Base-by-base conservation (phyloP, 768 basidiomycete species). In the Podaxis sp. region DNA sequence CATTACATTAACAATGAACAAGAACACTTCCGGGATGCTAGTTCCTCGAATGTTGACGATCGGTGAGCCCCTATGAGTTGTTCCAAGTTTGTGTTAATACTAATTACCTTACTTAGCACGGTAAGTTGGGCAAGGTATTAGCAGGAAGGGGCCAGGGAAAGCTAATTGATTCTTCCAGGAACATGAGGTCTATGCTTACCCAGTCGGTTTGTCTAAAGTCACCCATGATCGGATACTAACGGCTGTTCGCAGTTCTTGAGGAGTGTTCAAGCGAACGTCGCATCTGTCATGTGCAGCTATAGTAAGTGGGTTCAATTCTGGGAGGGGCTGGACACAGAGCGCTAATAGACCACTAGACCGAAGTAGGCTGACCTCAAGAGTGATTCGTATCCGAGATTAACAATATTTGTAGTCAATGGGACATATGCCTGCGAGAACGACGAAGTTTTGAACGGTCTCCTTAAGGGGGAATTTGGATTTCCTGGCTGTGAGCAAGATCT, bases 391-490 rank as follows among this genome's bases (percentile, higher is more conserved):
- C 42, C 36, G 17, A 38, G n/a, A 17, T 38, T 33, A 44, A 40
- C 28, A n/a, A 44, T 48, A 26, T 6, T 11, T 40, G 26, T 38
- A 76, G 75, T 87, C 71, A 87, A 87, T 57, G 75, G 83, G 9
- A 85, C 83, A 3, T 88, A 78, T 61, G 84, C 88, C 0, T 88
- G 87, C 68, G 86, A 89, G 69, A 87, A 87, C 64, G 77, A 83
- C 69, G 82, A 84, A 64, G 76, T 76, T 22, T 69, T 88, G 59
- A 88, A 86, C 61, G 82, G 81, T n/a, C 73, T 89, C 3, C 70
- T 89, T 55, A 90, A 90, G 71, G 76, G 78, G 39, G 87, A 90
- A 68, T 80, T 86, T 56, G 87, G 82, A 1, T 90, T 90, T 75
- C 85, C 85, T 53, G 86, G 87, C 65, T 87, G 85, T 85, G 64